Evolutionary conservation across 108 stramenopile genomes (phyloP).

Genomic region (Phaeodactylum tricornutum): DNA sequence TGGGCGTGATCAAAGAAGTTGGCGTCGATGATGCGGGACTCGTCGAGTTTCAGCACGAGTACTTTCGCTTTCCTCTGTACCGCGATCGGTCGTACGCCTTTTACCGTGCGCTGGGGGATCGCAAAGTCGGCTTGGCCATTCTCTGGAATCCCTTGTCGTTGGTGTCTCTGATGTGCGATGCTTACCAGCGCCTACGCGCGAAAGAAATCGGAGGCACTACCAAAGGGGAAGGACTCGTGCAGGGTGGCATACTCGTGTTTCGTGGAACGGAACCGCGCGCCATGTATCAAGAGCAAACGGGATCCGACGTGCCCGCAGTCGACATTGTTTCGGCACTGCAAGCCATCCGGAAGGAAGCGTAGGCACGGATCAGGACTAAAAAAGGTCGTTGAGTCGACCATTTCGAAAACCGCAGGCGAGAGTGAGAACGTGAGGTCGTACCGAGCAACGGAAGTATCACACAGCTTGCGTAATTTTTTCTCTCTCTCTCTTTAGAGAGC

Average conservation of each 20-base stretch:
- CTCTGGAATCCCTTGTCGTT: slow-evolving; percentile 32
- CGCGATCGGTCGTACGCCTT: slow-evolving; percentile 38
- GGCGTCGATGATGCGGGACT: slow-evolving; percentile 65
- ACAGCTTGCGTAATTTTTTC: too few species aligned
- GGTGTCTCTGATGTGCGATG: slow-evolving; percentile 1
- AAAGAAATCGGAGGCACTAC: slow-evolving; percentile 57
- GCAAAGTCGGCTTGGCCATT: slow-evolving; percentile 15
- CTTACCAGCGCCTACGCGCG: slow-evolving; percentile 23
- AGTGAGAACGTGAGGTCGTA: too few species aligned
- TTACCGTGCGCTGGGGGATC: slow-evolving; percentile 50
- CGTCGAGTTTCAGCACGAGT: slow-evolving; percentile 36
- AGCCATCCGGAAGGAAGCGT: slow-evolving; percentile 8
- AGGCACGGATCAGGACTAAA: too few species aligned
- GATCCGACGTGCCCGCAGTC: slow-evolving; percentile 26
- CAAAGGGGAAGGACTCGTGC: slow-evolving; percentile 58
- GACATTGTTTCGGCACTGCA: slow-evolving; percentile 42
- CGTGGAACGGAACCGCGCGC: slow-evolving; percentile 26
- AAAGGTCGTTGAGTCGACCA: too few species aligned
- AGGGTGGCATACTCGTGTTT: slow-evolving; percentile 66
- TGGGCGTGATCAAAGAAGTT: slow-evolving; percentile 58
- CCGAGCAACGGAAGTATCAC: too few species aligned
- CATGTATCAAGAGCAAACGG: slow-evolving; percentile 56
- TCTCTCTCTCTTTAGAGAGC: too few species aligned
- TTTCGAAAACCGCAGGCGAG: too few species aligned
- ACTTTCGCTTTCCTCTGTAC: slow-evolving; percentile 46